These are phyloP conservation scores for Scenedesmus sp. DNA, from an alignment of 163 green algal genomes.

Conservation along the genomic window DNA sequence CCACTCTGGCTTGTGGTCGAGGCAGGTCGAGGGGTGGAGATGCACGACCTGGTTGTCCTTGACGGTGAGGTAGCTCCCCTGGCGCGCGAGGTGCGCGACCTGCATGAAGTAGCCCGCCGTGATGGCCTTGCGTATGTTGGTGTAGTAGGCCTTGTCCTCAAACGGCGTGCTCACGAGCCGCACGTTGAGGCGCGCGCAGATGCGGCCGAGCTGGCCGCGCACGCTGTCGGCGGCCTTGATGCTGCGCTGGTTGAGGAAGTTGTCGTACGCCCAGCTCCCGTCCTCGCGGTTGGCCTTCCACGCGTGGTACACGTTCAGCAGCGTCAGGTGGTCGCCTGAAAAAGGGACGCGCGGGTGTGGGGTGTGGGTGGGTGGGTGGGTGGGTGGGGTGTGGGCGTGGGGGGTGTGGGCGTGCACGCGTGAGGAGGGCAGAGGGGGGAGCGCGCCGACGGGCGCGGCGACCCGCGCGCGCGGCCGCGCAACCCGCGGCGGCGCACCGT, in stretches of 20 bases:
- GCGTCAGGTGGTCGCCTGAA: slow-evolving; percentile 96
- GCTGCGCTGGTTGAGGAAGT: slow-evolving; percentile 94
- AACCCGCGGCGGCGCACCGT: slow-evolving; percentile 64
- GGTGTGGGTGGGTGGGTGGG: no score
- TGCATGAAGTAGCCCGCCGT: slow-evolving; percentile 98
- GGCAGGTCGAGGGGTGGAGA: slow-evolving; percentile 96
- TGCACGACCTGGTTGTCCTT: slow-evolving; percentile 99
- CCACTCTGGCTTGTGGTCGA: slow-evolving; percentile 98
- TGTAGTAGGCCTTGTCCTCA: slow-evolving; percentile 91
- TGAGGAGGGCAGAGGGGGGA: no score
- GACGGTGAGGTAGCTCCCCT: slow-evolving; percentile 96
- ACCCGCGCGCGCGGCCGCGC: background rate
- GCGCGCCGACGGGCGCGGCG: no score
- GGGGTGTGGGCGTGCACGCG: no score
- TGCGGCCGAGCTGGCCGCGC: slow-evolving; percentile 87
- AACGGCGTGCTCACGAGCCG: slow-evolving; percentile 89
- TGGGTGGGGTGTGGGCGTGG: no score
- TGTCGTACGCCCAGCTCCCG: slow-evolving; percentile 92
- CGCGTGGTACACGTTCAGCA: slow-evolving; percentile 99
- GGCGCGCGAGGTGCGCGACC: slow-evolving; percentile 91
- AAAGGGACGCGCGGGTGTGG: no score
- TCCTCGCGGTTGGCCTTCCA: slow-evolving; percentile 93
- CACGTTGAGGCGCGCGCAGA: slow-evolving; percentile 80
- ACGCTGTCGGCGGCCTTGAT: slow-evolving; percentile 97
- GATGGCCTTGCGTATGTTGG: slow-evolving; percentile 93